Evolutionary conservation across 2,329 filamentous ascomycete species (phyloP), one percentile per base, ranked within the genome.

Genomic region (Aspergillus latus): DNA sequence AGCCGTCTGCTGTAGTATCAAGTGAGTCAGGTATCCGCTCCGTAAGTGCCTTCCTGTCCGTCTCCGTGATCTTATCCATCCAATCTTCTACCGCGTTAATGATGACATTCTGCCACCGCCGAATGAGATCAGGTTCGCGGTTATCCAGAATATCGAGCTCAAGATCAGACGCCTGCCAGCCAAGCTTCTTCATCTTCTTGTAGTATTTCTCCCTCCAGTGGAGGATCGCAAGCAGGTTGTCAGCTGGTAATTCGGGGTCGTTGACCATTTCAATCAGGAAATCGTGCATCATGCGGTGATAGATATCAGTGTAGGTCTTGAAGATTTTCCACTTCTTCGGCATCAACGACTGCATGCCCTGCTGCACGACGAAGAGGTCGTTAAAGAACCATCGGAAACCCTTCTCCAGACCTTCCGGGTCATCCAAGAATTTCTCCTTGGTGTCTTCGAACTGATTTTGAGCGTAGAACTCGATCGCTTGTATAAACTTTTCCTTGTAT

Each of bases 151-250:
- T 84, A 66, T 96, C 92, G 0, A 92, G 92, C 49, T 82, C 78
- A 30, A 99, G 80, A n/a, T 93, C 86, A 51, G 89, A 82, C 68
- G 88, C 83, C 30, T 82, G 78, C 75, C 93, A 88, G 28, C 92
- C 92, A 15, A 99, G 83, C 74, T 95, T 95, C 67, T 81, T 82
- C 92, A 99, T 97, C 76, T 96, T 97, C 67, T 87, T 84, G 76
- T 97, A 96, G 78, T 99, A 99, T 70, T 93, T 94, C 61, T 95
- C 90, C 4, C 90, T 90, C 88, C 93, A 99, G 69, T 95, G 89
- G 67, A 97, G 88, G 63, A 99, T 95, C 61, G 91, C 88, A 16
- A 99, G 84, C 65, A 94, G 89, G 69, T 96, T 91, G 21, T 88
- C 88, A 0, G 92, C 92, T 47, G 86, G 90, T n/a, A 91, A 83